phyloP scores from a whole-genome alignment of 2,329 filamentous ascomycete species.

The Fusarium pseudograminearum region DNA sequence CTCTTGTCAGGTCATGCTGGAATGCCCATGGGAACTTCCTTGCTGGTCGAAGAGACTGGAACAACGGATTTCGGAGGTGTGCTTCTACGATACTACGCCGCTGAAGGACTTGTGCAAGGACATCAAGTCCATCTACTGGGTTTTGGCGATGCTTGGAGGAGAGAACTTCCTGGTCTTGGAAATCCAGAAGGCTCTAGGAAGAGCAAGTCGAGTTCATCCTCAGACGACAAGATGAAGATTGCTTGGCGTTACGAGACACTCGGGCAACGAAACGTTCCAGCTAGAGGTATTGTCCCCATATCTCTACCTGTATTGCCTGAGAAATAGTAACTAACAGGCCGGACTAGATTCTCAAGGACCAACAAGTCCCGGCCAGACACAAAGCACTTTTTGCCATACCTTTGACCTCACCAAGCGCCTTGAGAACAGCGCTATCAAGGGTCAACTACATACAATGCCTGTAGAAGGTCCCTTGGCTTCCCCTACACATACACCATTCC shows the following conservation, averaged over 20 bases:
- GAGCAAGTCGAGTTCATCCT: constrained; percentile 54
- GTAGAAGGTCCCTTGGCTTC: constrained; percentile 50
- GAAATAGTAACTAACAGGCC: neutral
- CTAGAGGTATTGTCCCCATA: constrained; percentile 67
- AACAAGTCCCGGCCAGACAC: constrained; percentile 39
- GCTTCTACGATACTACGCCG: constrained; percentile 88
- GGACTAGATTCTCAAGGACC: constrained; percentile 38
- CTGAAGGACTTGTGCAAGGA: constrained; percentile 91
- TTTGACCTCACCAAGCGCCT: constrained; percentile 79
- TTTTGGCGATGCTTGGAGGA: constrained; percentile 81
- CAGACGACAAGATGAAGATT: constrained; percentile 93
- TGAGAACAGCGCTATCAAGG: constrained; percentile 60
- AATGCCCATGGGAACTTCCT: constrained; percentile 80
- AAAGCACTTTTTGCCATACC: constrained; percentile 72
- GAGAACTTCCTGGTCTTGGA: constrained; percentile 82
- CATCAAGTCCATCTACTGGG: constrained; percentile 90
- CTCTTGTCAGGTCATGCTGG: constrained; percentile 89
- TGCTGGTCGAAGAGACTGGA: constrained; percentile 88
- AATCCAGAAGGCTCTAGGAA: constrained; percentile 55
- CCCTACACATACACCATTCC: constrained; percentile 59
- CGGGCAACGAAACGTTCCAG: constrained; percentile 72
- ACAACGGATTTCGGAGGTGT: constrained; percentile 94
- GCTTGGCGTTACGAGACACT: constrained; percentile 96
- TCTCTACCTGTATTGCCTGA: neutral
- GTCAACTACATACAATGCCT: constrained; percentile 64